Evolutionary conservation across 768 basidiomycete genomes (phyloP), one percentile per base, ranked within the genome.

Genomic region (Hemileccinum impolitum): DNA sequence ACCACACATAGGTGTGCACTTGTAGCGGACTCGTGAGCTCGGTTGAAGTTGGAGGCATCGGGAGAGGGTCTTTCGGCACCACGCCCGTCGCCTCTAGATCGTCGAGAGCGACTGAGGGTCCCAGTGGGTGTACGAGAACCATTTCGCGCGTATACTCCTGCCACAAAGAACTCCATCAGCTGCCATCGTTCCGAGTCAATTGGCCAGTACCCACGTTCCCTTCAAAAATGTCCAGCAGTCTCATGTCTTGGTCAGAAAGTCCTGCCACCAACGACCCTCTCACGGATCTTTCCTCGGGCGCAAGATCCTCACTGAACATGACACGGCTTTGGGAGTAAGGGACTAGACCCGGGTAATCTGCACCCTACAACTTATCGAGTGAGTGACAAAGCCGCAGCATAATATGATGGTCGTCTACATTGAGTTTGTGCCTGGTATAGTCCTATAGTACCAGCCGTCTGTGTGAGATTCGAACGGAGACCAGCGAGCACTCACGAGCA

Each of bases 271-370:
- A 61, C 3, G 85, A 85, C 10, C 94, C 94, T 39, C 85, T 77
- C 0, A 95, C 91, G 17, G 73, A 80, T 39, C 73, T 74, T 42
- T 93, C 87, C 43, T 88, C 84, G 1, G 55, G 64, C 2, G 62
- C 60, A n/a, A 90, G 70, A 7, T 80, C 75, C 11, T 69, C 67
- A 4, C 72, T 61, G 32, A 85, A 75, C 11, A 88, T 62, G 2
- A 51, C 55, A 35, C 69, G 60, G 36, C 81, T 80, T 49, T 72
- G 68, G 4, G 70, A 66, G 46, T 77, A 78, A 1, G 87, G 81
- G 11, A 95, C 62, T 21, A 96, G 75, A 0, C 84, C 94, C 0
- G 94, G 94, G 60, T 95, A 97, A 61, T 93, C 91, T 37, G 74
- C 82, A 37, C 59, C 49, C 85, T 88, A 50, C 17, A 40, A 49